Conservation (phyloP, 1,139 yeast genomes). For the Saccharomycopsis hybrid region DNA sequence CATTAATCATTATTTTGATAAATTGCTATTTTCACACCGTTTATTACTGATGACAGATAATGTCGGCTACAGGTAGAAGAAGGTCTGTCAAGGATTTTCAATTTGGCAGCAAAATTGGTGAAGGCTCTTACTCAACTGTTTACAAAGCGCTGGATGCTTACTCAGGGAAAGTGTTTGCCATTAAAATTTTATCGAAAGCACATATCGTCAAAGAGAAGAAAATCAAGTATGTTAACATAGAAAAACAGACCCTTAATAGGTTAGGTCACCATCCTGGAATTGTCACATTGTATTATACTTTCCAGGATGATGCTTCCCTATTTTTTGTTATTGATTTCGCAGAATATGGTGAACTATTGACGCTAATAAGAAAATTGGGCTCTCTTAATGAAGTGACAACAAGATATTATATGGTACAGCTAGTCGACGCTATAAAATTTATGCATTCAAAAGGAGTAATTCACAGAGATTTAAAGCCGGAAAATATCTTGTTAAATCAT, state of each 20-base stretch:
- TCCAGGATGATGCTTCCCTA: conserved; percentile 82
- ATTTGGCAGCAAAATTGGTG: conserved; percentile 84
- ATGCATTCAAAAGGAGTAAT: conserved; percentile 73
- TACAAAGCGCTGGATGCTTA: conserved; percentile 77
- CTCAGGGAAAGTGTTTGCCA: conserved; percentile 73
- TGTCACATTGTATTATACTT: conserved; percentile 82
- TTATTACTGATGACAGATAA: conserved; percentile 1
- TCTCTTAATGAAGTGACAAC: conserved; percentile 75
- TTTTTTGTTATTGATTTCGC: conserved; percentile 94
- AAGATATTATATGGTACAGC: conserved; percentile 60
- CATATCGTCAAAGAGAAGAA: conserved; percentile 94
- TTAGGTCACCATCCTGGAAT: conserved; percentile 84
- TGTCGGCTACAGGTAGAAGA: conserved; percentile 29
- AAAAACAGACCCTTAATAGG: conserved; percentile 83
- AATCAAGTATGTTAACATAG: conserved; percentile 93
- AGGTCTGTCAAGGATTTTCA: conserved; percentile 79
- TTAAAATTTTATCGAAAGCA: conserved; percentile 84
- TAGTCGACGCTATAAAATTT: conserved; percentile 57
- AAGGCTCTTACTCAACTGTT: conserved; percentile 94
- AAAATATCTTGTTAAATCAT: conserved; percentile 60
- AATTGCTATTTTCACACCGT: too few species aligned
- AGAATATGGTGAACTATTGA: conserved; percentile 82
- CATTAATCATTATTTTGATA: neutral
- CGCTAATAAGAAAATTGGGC: conserved; percentile 70
- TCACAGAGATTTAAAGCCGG: conserved; percentile 79